Percentiles rank a stretch among this genome's conserved stretches.
These are phyloP conservation scores for Termitomyces sp. DNA, from an alignment of 768 basidiomycete species.

Conservation along the genomic window DNA sequence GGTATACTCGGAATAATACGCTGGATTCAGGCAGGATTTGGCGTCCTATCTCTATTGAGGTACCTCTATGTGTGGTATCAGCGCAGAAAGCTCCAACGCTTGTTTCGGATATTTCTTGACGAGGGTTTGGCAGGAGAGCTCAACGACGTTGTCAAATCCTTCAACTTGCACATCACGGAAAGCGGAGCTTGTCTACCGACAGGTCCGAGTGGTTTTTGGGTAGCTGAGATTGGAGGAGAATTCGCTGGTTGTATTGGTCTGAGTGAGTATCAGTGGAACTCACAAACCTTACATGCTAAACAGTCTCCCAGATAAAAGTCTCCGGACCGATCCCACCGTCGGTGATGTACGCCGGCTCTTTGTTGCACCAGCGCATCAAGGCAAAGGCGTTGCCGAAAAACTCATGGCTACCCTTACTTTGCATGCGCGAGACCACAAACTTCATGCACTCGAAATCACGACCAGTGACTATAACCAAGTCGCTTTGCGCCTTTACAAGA, in stretches of 20 bases:
- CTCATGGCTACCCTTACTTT: conserved; percentile 9
- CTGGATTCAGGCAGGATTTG: background rate
- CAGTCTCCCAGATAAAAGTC: background rate
- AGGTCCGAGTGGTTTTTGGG: conserved; percentile 11
- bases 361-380: conserved; percentile 7
- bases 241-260: conserved; percentile 14
- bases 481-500: conserved; percentile 10
- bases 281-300: background rate
- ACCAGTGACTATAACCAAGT: conserved; percentile 13
- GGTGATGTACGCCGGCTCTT: conserved; percentile 12
- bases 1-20: background rate
- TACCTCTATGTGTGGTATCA: conserved; percentile 3
- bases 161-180: background rate
- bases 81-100: background rate
- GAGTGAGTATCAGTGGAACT: background rate
- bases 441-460: conserved; percentile 10
- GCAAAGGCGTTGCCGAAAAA: conserved; percentile 9
- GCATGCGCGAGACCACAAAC: conserved; percentile 8
- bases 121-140: conserved; percentile 9
- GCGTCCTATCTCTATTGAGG: background rate
- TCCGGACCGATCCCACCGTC: conserved; percentile 1
- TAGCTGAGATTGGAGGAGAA: conserved; percentile 9
- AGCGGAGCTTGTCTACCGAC: conserved; percentile 3
- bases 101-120: conserved; percentile 3
- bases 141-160: conserved; percentile 5